Evolutionary conservation across 2,329 filamentous ascomycete species (phyloP), one percentile per base, ranked within the genome.

Genomic region (Saccharata proteae): DNA sequence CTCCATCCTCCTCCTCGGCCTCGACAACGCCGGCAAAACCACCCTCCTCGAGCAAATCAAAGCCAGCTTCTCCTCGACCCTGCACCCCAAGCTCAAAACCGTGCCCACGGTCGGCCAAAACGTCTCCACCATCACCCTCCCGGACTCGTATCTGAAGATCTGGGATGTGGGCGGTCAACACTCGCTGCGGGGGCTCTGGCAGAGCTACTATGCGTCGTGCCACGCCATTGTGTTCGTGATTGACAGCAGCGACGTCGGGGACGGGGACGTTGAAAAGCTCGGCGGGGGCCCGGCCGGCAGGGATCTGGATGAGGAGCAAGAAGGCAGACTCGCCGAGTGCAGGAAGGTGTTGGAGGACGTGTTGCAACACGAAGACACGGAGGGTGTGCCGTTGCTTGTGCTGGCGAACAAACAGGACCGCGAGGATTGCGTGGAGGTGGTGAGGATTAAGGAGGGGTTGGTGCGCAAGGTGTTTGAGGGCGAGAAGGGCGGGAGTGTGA

Each of bases 211-310:
- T 65, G 69, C 76, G 30, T 82, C 75, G 55, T 93, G 85, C 49
- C 90, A 98, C 56, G 90, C 90, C 43, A 93, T 98, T 48, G 83
- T 98, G 40, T 98, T 96, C 59, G 85, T 98, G 38, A 84, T 98
- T 48, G 90, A 98, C 61, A 88, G 80, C 54, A 84, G 84, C 25
- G 90, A 98, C 53, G 78, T 96, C 33, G 84, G 86, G 6, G 80
- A 93, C 57, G 80, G 81, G 20, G 73, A 77, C 40, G 65, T 90
- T n/a, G 59, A 64, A 5, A 58, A 60, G 3, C 49, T 71, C 8
- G 48, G 49, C 14, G 40, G 43, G n/a, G 35, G 29, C 26, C 14
- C 31, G 29, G 4, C 40, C 32, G 8, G 31, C 35, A 56, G 59
- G 32, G 55, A 57, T 14, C 36, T 34, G 19, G 39, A 32, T 7